These are phyloP conservation scores for Cicer arietinum DNA, from an alignment of 306 rosid species.

Conservation along the genomic window DNA sequence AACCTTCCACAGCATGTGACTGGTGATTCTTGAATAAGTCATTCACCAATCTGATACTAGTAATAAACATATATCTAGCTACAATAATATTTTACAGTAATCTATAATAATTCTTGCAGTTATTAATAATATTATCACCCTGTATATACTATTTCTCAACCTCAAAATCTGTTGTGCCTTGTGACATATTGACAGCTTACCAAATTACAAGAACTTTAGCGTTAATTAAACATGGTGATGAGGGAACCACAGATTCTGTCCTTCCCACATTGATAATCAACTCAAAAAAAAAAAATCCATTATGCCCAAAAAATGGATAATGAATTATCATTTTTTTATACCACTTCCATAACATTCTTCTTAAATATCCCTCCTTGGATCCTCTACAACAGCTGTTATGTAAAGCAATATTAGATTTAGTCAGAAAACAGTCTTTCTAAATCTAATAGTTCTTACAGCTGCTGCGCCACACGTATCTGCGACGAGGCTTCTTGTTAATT, in stretches of 20 bases:
- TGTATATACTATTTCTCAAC: not conserved
- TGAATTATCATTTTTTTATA: not conserved
- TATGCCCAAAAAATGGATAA: not conserved
- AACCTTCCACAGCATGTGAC: too few relatives aligned
- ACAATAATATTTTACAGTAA: not conserved
- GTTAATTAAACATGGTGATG: not conserved
- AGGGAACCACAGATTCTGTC: conserved; percentile 1
- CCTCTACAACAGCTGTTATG: too few relatives aligned
- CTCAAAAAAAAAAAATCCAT: conserved; percentile 11
- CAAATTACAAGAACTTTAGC: not conserved
- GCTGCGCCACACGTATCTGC: too few relatives aligned
- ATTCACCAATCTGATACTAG: too few relatives aligned
- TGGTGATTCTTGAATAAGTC: too few relatives aligned
- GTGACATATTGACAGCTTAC: conserved; percentile 17
- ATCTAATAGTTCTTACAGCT: too few relatives aligned
- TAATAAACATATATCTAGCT: not conserved
- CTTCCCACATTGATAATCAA: conserved; percentile 1
- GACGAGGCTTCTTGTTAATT: too few relatives aligned
- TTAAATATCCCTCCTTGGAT: not conserved
- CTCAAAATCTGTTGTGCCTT: conserved; percentile 21
- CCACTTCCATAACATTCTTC: not conserved
- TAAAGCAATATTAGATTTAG: too few relatives aligned
- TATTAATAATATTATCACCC: conserved; percentile 9
- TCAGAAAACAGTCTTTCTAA: too few relatives aligned
- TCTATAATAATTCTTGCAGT: conserved; percentile 1